Evolutionary conservation across 345 rosid genomes (phyloP).

Genomic region (Clarkia xantiana): DNA sequence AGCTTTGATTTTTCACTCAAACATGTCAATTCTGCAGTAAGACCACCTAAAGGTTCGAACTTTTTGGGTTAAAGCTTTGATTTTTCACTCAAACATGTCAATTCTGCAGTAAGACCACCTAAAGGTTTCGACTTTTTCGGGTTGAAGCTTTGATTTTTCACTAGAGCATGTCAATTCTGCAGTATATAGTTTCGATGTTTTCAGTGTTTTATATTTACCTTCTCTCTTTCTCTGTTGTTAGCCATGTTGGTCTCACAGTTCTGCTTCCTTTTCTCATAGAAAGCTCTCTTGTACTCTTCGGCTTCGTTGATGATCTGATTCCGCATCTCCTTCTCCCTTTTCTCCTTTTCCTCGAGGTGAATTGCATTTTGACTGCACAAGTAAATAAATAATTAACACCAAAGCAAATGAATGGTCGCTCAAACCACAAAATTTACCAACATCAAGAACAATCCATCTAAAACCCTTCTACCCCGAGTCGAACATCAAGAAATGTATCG

Average conservation of each 20-base stretch:
- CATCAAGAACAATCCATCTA: too few relatives aligned
- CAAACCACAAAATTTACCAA: not conserved
- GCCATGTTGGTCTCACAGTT: conserved; percentile 60
- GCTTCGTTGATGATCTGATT: conserved; percentile 81
- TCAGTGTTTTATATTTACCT: conserved; percentile 21
- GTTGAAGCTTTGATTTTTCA: too few relatives aligned
- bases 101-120: too few relatives aligned
- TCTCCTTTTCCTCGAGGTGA: conserved; percentile 90
- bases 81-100: too few relatives aligned
- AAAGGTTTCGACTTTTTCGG: too few relatives aligned
- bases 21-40: too few relatives aligned
- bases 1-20: too few relatives aligned
- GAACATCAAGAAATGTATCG: too few relatives aligned
- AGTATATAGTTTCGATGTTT: not conserved
- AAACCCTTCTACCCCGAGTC: too few relatives aligned
- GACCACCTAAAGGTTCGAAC: too few relatives aligned
- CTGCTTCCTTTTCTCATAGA: conserved; percentile 68
- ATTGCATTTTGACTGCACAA: conserved; percentile 56
- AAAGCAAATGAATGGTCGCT: not conserved
- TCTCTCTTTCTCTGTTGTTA: conserved; percentile 83
- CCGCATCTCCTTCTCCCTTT: conserved; percentile 81
- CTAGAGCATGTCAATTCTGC: too few relatives aligned
- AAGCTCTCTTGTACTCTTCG: conserved; percentile 59
- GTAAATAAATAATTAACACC: not conserved
- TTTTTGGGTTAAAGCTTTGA: too few relatives aligned